Base-by-base conservation (phyloP, 129 eudicot genomes). In the Tagetes erecta region DNA sequence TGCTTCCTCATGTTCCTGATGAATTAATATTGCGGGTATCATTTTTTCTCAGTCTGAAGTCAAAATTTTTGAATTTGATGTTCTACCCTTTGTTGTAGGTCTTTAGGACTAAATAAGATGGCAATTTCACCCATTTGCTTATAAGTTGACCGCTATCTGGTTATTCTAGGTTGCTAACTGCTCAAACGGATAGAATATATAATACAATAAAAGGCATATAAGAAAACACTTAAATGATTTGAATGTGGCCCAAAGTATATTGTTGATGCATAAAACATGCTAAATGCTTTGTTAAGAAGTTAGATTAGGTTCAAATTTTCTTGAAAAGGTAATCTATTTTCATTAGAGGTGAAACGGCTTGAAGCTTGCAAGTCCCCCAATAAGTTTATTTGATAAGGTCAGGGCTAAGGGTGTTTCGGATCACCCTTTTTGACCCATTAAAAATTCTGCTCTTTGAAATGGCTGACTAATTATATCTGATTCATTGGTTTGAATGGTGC, bases 1-100 rank as follows among this genome's bases (percentile, higher is more conserved):
- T 93, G 79, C 90, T 93, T 53, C 98, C 98, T 50, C 98, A 93
- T 76, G 72, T 93, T 5, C 98, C 96, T 8, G 98, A 93, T 76
- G 96, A 93, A 59, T 27, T 93, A 78, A 93, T 93, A 76, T 90
- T 93, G 58, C 96, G 88, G 98, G 98, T 93, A 84, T 69, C 3
- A 14, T 7, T 9, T 55, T 6, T 20, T 47, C 45, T 13, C 35
- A 13, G 52, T n/a, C 39, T 13, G 8, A 59, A 6, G 34, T 58
- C 10, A n/a, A 34, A 42, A n/a, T 36, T 33, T 47, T 12, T 64
- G 1, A 12, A 64, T 38, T 2, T 39, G 27, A 1, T 38, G 33
- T 12, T 31, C 3, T 67, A 14, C 52, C 5, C 11, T 64, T 14
- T 38, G 47, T 39, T 64, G 5, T 64, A 40, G 5, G 45, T n/a